Conservation (phyloP, 148 eudicot species). For the Vaccinium myrtillus region DNA sequence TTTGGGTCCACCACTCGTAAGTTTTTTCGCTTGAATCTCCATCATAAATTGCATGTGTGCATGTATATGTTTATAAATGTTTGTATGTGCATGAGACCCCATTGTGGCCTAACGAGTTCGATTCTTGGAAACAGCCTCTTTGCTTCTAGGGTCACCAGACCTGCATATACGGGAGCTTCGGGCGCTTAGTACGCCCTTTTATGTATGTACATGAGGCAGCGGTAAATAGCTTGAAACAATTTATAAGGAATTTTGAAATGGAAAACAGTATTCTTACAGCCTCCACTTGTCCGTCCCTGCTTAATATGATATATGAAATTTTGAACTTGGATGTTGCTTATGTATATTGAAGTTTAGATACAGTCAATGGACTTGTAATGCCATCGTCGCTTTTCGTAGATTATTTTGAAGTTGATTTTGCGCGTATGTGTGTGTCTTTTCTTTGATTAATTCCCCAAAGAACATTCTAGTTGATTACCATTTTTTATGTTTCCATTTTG, state of each 20-base stretch:
- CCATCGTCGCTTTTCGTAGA: not conserved
- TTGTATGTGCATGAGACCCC: too few species aligned
- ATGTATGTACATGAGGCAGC: not conserved
- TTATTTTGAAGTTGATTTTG: not conserved
- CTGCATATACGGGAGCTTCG: too few species aligned
- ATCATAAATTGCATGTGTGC: too few species aligned
- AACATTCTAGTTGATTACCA: not conserved
- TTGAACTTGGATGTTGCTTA: not conserved
- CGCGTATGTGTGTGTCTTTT: not conserved
- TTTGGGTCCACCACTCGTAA: too few species aligned
- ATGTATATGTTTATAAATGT: too few species aligned
- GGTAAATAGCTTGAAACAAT: not conserved
- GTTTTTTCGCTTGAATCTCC: too few species aligned
- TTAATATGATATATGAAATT: not conserved
- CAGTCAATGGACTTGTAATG: not conserved
- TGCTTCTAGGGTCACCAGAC: too few species aligned
- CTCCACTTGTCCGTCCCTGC: not conserved
- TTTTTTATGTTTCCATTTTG: not conserved
- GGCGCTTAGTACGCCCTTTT: too few species aligned
- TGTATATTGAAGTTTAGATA: not conserved
- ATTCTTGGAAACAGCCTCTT: too few species aligned
- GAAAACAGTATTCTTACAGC: not conserved
- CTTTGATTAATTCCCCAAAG: not conserved
- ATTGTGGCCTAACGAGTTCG: too few species aligned
- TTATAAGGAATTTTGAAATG: not conserved